phyloP scores from a whole-genome alignment of 2,329 filamentous ascomycete species.

The Didymella pinodella region DNA sequence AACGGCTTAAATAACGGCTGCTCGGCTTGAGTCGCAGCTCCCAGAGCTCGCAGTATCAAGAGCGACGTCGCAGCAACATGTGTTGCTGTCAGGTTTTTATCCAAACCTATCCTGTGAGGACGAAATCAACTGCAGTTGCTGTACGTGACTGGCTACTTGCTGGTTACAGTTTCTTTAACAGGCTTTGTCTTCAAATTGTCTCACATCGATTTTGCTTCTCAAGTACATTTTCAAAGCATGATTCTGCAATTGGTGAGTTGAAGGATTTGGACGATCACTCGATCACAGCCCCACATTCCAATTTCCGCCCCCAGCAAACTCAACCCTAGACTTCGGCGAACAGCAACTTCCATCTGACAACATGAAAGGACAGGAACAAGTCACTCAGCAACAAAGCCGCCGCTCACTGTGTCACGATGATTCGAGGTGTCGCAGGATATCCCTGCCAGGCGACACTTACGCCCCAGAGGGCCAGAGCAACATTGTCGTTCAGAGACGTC shows the following conservation, averaged over 20 bases:
- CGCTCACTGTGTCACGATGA: neutral
- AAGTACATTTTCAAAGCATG: neutral
- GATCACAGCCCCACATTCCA: constrained; percentile 12
- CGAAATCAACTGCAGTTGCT: neutral
- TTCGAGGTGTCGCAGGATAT: neutral
- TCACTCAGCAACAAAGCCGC: neutral
- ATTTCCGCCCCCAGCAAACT: constrained; percentile 6
- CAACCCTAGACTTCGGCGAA: neutral
- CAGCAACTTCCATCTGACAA: neutral
- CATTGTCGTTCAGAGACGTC: constrained; percentile 1
- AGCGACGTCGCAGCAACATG: neutral
- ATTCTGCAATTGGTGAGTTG: neutral
- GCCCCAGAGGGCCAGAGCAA: neutral
- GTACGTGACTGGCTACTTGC: neutral
- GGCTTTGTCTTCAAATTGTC: neutral
- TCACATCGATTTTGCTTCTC: neutral
- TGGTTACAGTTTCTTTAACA: neutral
- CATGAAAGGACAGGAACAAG: neutral
- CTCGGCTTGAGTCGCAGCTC: neutral
- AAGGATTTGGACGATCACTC: constrained; percentile 9
- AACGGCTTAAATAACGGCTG: neutral
- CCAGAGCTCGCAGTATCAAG: neutral
- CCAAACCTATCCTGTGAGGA: neutral
- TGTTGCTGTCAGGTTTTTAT: constrained; percentile 2
- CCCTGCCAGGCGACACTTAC: neutral